Percentiles rank a stretch among this genome's conserved stretches.
phyloP scores from a whole-genome alignment of 441 rosid species.

The Adansonia madagascariensis region DNA sequence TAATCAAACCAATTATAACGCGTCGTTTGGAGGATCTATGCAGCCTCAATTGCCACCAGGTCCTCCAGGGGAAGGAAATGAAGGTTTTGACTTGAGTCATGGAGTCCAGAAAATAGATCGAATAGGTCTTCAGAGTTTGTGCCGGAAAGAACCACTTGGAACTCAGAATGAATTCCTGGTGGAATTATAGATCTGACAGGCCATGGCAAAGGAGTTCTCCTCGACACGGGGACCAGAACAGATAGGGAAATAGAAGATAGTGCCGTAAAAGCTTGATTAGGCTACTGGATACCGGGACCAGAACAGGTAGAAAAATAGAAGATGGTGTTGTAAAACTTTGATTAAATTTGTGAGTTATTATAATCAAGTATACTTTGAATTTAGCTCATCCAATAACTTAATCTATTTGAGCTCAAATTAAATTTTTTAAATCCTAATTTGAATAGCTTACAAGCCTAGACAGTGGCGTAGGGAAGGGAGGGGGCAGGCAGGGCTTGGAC shows the following conservation, averaged over 20 bases:
- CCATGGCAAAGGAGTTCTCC: constrained; percentile 52
- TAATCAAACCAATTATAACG: constrained; percentile 40
- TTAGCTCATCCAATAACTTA: no score
- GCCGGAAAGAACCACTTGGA: constrained; percentile 46
- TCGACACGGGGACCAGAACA: constrained; percentile 51
- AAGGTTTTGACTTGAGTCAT: constrained; percentile 66
- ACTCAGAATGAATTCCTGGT: constrained; percentile 36
- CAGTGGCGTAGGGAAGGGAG: no score
- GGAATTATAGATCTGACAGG: constrained; percentile 44
- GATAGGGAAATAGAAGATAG: constrained; percentile 50
- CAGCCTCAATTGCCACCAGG: constrained; percentile 42
- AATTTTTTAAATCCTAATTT: no score
- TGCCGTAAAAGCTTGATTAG: constrained; percentile 42
- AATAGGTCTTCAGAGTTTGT: constrained; percentile 38
- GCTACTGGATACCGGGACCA: background rate
- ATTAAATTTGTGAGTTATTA: no score
- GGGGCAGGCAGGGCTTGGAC: no score
- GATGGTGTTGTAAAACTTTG: no score
- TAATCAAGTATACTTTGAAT: no score
- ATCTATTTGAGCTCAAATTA: no score
- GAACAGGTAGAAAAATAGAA: background rate
- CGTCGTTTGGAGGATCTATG: constrained; percentile 31
- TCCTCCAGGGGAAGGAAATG: constrained; percentile 46
- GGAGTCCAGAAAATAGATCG: constrained; percentile 92
- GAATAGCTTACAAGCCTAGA: no score